A percentile compares a stretch with the other conserved stretches of the same genome.
These are phyloP conservation scores for Sutorius australiensis DNA, from an alignment of 768 basidiomycete genomes.

Conservation along the genomic window DNA sequence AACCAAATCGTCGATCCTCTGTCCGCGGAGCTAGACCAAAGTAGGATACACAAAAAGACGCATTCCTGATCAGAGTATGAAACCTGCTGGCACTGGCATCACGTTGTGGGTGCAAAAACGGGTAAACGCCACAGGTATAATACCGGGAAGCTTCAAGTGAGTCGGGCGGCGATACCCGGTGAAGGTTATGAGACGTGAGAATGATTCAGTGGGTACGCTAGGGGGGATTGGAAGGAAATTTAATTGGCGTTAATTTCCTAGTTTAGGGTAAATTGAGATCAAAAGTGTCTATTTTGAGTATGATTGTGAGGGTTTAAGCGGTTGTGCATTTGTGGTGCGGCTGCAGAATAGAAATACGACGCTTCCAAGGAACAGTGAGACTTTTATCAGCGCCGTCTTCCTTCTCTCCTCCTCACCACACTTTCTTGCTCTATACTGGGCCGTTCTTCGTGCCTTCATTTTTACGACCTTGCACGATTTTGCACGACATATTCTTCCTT, in stretches of 20 bases:
- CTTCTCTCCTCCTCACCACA: constrained; percentile 24
- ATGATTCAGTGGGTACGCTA: too few species aligned
- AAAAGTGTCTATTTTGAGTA: constrained; percentile 11
- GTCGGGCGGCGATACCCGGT: constrained; percentile 13
- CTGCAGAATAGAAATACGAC: constrained; percentile 34
- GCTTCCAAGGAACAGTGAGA: constrained; percentile 28
- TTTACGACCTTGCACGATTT: constrained; percentile 66
- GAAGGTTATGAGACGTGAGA: constrained; percentile 5
- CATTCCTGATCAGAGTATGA: constrained; percentile 2
- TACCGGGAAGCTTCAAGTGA: neutral
- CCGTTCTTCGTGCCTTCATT: constrained; percentile 33
- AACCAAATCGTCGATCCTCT: constrained; percentile 6
- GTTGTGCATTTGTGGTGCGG: constrained; percentile 21
- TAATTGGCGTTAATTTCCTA: neutral
- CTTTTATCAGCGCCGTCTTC: constrained; percentile 34
- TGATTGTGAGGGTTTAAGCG: constrained; percentile 11
- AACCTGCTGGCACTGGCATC: neutral
- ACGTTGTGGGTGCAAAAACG: neutral
- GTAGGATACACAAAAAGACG: neutral
- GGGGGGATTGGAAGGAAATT: constrained; percentile 4
- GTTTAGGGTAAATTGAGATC: constrained; percentile 10
- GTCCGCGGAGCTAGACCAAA: constrained; percentile 11
- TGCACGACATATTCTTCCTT: constrained; percentile 57
- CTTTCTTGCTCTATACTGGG: constrained; percentile 26
- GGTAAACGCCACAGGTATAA: neutral